Evolutionary conservation across 345 rosid species (phyloP), one percentile per base, ranked within the genome.

Genomic region (Boechera divaricarpa): DNA sequence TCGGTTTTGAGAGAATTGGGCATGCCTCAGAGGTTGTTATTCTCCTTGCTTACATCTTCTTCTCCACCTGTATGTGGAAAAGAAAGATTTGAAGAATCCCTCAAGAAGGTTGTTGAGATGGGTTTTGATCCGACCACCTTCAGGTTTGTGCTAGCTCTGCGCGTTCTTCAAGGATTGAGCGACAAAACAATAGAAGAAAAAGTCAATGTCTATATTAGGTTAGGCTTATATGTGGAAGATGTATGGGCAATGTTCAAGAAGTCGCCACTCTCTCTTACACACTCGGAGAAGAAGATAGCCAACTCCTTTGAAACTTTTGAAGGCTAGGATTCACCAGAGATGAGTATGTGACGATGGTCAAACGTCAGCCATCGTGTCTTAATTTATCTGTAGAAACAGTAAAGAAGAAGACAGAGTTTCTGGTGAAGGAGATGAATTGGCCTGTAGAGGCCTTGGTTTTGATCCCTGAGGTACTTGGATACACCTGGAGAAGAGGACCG

Each of bases 231-330:
- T 21, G 24, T 21, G 24, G 24, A 1, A 21, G 82, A 74, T 5
- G 8, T 69, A 31, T 26, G 36, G 54, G 11, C 15, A 4, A 78
- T 77, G 0, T 84, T 82, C 39, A 67, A 47, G 59, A 82, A 57
- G 61, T 11, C 24, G 11, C 85, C 85, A 21, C 24, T 5, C n/a
- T 10, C 82, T 42, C 26, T 77, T 60, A 7, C 1, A 24, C 1
- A 41, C 5, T 83, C 86, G 24, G 66, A 63, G 29, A 49, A 60
- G 41, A 83, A 80, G 55, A 63, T 83, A n/a, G 1, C 28, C 47
- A 47, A 10, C 4, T 12, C 18, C 2, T 26, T 71, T 66, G 80
- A 80, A 48, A 77, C 76, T 15, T 67, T 78, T 26, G 59, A 38
- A 65, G 77, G 8, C 6, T 68, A 24, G 72, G 70, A 32, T 68